A percentile compares a stretch with the other conserved stretches of the same genome.
Conservation (phyloP, 2,329 filamentous ascomycete genomes). For the Akanthomyces uredinophilus region DNA sequence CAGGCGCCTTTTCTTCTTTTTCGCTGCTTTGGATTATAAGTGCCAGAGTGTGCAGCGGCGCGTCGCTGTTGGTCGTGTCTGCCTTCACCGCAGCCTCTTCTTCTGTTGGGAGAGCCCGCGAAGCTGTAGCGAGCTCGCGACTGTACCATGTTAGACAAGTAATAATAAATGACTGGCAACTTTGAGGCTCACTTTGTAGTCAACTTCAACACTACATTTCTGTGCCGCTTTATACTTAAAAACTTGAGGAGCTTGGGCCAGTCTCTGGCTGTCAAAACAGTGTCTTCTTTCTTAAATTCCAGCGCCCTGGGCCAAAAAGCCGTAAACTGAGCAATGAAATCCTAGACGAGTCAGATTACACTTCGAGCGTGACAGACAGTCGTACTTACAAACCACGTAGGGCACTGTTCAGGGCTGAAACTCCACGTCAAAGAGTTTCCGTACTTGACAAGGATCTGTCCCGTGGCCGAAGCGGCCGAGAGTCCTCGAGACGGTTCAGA, state of each 20-base stretch:
- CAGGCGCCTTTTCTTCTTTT: slow-evolving; percentile 12
- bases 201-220: slow-evolving; percentile 22
- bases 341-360: slow-evolving; percentile 20
- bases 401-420: slow-evolving; percentile 34
- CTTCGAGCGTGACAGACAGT: neutral
- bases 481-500: slow-evolving; percentile 24
- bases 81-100: neutral
- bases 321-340: slow-evolving; percentile 37
- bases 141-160: neutral
- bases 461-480: slow-evolving; percentile 14
- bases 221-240: slow-evolving; percentile 18
- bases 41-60: neutral
- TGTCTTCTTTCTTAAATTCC: slow-evolving; percentile 32
- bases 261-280: slow-evolving; percentile 22
- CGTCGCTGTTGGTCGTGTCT: neutral
- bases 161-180: neutral
- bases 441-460: slow-evolving; percentile 31
- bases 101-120: neutral
- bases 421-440: slow-evolving; percentile 34
- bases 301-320: slow-evolving; percentile 37
- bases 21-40: slow-evolving; percentile 5
- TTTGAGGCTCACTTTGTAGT: slow-evolving; percentile 18
- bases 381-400: slow-evolving; percentile 40
- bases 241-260: slow-evolving; percentile 29
- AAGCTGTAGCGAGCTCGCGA: neutral